Conservation (phyloP, 179 eudicot genomes). For the Carnegiea gigantea region DNA sequence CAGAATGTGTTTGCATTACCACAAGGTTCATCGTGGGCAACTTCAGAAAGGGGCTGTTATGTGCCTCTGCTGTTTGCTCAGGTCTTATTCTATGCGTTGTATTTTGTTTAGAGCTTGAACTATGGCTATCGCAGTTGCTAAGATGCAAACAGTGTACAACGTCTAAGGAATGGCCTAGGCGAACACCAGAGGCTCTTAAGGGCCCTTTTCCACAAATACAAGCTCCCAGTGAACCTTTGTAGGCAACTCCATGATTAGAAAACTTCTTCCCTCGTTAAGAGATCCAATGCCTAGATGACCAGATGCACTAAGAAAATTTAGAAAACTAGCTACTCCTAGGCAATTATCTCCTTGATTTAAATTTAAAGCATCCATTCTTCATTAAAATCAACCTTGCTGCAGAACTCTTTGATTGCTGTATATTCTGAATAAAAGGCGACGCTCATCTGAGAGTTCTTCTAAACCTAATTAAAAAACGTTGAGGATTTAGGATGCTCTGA, state of each 20-base stretch:
- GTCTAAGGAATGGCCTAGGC: background rate
- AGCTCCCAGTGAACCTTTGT: background rate
- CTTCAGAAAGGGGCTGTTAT: background rate
- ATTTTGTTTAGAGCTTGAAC: background rate
- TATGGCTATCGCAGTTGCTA: background rate
- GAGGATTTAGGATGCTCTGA: background rate
- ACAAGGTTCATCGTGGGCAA: too few relatives aligned
- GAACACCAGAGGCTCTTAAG: background rate
- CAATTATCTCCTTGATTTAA: background rate
- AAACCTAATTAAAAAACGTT: background rate
- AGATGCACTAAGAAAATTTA: too few relatives aligned
- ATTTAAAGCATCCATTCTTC: background rate
- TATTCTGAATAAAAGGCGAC: background rate
- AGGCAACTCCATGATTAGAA: background rate
- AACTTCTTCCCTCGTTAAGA: background rate
- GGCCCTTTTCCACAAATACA: background rate
- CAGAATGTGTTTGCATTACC: background rate
- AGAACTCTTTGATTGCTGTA: background rate
- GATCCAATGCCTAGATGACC: background rate
- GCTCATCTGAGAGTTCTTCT: background rate
- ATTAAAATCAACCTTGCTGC: background rate
- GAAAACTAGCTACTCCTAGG: background rate
- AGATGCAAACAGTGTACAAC: background rate
- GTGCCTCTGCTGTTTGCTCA: background rate
- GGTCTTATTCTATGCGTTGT: background rate